A percentile compares a stretch with the other conserved stretches of the same genome.
Evolutionary conservation across 495 filamentous ascomycete species (phyloP).

Genomic region (Cenococcum geophilum): DNA sequence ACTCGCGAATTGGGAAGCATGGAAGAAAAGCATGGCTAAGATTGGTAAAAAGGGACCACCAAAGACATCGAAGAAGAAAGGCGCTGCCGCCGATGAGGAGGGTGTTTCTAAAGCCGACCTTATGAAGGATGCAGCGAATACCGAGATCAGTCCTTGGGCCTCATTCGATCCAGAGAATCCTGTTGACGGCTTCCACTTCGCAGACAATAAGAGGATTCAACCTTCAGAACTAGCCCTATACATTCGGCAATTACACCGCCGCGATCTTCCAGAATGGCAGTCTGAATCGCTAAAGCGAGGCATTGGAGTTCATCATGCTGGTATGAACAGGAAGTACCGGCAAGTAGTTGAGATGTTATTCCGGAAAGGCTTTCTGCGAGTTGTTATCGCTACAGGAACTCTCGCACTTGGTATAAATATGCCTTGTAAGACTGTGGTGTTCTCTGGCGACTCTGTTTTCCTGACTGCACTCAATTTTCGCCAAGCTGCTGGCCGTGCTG

Average conservation of each 20-base stretch:
- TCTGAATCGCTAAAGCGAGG: slow-evolving; percentile 55
- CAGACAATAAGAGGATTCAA: slow-evolving; percentile 50
- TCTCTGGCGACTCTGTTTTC: slow-evolving; percentile 63
- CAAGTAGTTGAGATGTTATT: slow-evolving; percentile 68
- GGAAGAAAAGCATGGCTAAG: slow-evolving; percentile 41
- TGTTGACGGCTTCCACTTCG: slow-evolving; percentile 57
- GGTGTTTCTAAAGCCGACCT: slow-evolving; percentile 48
- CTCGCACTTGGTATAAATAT: slow-evolving; percentile 76
- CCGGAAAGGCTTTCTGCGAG: slow-evolving; percentile 62
- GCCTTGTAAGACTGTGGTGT: slow-evolving; percentile 77
- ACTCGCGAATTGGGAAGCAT: slow-evolving; percentile 48
- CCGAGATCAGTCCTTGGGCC: slow-evolving; percentile 51
- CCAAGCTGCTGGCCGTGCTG: slow-evolving; percentile 69
- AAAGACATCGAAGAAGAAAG: slow-evolving; percentile 28
- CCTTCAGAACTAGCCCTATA: slow-evolving; percentile 49
- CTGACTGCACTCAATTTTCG: slow-evolving; percentile 69
- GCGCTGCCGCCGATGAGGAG: slow-evolving; percentile 42
- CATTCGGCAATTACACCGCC: slow-evolving; percentile 42
- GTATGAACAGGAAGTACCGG: slow-evolving; percentile 70
- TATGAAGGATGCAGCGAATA: slow-evolving; percentile 47
- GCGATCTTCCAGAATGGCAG: slow-evolving; percentile 45
- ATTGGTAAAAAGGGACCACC: slow-evolving; percentile 31
- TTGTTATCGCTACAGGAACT: slow-evolving; percentile 73
- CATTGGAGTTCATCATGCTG: slow-evolving; percentile 70
- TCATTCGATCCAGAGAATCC: slow-evolving; percentile 61